Conservation (phyloP, 352 stramenopile species). For the Ochromonadaceae sp. region DNA sequence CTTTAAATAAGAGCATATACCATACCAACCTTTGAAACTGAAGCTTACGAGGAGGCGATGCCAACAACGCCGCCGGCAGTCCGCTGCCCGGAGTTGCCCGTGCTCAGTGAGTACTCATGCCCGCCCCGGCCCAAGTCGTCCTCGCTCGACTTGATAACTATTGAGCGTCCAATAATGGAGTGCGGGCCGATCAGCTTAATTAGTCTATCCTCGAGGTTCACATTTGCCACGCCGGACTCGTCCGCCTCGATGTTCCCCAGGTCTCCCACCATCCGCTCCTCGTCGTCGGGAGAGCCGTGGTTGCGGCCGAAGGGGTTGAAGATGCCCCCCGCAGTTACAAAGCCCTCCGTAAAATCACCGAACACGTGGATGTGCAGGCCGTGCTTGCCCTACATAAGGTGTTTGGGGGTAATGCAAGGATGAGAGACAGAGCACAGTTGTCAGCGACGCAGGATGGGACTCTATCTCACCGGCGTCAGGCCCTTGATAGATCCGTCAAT, state of each 20-base stretch:
- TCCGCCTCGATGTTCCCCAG: constrained; percentile 48
- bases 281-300: constrained; percentile 82
- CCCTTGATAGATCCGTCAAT: constrained; percentile 40
- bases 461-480: constrained; percentile 39
- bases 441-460: no score
- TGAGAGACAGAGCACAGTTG: no score
- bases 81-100: constrained; percentile 81
- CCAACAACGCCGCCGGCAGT: constrained; percentile 74
- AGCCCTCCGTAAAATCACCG: constrained; percentile 72
- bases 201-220: constrained; percentile 83
- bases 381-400: constrained; percentile 78
- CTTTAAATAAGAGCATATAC: no score
- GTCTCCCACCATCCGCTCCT: constrained; percentile 83
- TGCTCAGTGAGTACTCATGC: constrained; percentile 85
- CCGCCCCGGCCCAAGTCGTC: constrained; percentile 89
- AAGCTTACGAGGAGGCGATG: constrained; percentile 44
- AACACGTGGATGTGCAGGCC: constrained; percentile 86
- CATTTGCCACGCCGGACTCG: constrained; percentile 54
- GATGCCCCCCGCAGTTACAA: constrained; percentile 57
- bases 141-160: constrained; percentile 81
- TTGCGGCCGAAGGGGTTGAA: constrained; percentile 97
- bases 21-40: no score
- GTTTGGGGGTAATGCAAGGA: no score
- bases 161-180: constrained; percentile 87
- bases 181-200: constrained; percentile 94